Base-by-base conservation (phyloP, 1,284 basidiomycete genomes). In the Rhodotorula sp. region DNA sequence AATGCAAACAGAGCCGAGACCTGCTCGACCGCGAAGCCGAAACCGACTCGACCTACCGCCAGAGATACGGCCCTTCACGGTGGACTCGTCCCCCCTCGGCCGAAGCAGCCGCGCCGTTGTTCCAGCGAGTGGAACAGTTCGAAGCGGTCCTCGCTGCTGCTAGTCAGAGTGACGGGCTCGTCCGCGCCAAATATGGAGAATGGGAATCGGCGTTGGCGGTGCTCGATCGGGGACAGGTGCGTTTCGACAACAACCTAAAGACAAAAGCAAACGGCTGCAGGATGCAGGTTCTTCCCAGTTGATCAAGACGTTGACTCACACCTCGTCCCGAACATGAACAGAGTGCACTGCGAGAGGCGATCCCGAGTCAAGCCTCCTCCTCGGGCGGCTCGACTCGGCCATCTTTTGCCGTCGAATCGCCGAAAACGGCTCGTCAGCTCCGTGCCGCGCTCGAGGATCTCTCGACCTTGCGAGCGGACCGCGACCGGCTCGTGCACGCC, bases 1-100 rank as follows among this genome's bases (percentile, higher is more conserved):
- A 14, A 20, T 10, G 1, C 5, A 6, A 18, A 0, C 79, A 96
- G 91, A 88, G 91, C 0, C 85, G 93, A 83, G 91, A 93, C 76
- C 87, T 94, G 20, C 83, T 98, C 17, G 93, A 95, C 76, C 87
- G 87, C 65, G 95, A 98, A 81, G 90, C 90, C 26, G 89, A 88
- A 6, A 91, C 95, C 79, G 93, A 97, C 77, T 91, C 93, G 59
- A 76, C 79, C 29, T 78, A 82, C n/a, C 75, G 83, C 0, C 74
- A 82, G 80, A 84, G 58, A 81, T 87, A 69, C 84, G 87, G 66
- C 83, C 84, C 72, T 60, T 61, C 76, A 68, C 45, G 72, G 78
- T 87, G 57, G 82, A 83, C 69, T 0, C 84, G 91, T 22, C 81
- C 82, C 1, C 85, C 88, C 3, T 96, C 93, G 0, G 85, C 89